Base-by-base conservation (phyloP, 2,329 filamentous ascomycete species). In the Raffaelea albimanens region DNA sequence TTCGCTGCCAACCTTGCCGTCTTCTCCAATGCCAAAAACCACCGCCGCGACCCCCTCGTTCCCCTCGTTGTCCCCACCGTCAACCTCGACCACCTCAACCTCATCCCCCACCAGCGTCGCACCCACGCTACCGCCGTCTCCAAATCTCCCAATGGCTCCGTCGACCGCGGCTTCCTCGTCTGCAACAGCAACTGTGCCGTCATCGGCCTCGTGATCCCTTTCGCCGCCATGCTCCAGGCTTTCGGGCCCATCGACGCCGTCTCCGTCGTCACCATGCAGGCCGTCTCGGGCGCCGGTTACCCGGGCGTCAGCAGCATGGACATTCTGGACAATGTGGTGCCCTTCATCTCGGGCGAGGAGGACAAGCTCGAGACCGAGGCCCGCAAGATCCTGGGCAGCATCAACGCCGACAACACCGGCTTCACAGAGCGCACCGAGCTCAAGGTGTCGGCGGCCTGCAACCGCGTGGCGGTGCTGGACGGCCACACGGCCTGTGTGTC, bases 101-200 rank as follows among this genome's bases (percentile, higher is more conserved):
- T 96, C 52, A 91, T 97, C 62, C 83, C 85, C n/a, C 83, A 94
- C 67, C 91, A 97, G 70, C 78, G 87, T 53, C 74, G 80, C 61
- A 75, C 85, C 40, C 79, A 85, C 64, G 71, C 72, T 23, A 52
- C 52, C 5, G 53, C 48, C 10, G 13, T 34, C 10, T 42, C 44
- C 14, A 29, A 29, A 13, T 39, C 42, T 1, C 22, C 51, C 14
- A 39, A 29, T 19, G 29, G 38, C 14, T 70, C 71, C 33, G 73
- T 95, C 40, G 72, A 84, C 53, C 89, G 86, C 67, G 93, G 93
- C 21, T 95, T 97, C 71, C 71, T 97, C 34, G 88, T 96, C 51
- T 97, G 91, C 77, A 97, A 97, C 72, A 95, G 88, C 55, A 97
- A 97, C 71, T 98, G 93, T 69, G 91, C 91, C 48, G 91, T 96